Evolutionary conservation across 2,329 filamentous ascomycete species (phyloP).

Genomic region (Bipolaris sorokiniana): DNA sequence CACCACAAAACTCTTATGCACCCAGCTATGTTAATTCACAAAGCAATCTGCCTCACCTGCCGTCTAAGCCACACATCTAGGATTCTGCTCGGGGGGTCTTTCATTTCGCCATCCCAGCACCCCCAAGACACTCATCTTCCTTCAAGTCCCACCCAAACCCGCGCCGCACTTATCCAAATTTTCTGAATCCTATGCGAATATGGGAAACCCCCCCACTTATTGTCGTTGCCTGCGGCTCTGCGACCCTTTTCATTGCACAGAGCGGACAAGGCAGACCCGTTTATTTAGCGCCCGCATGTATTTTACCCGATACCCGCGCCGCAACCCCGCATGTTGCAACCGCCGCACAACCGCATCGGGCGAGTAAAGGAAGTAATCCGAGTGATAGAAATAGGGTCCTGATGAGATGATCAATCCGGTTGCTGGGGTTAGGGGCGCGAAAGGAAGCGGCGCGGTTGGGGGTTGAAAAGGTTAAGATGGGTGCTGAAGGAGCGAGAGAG

Average conservation of each 20-base stretch:
- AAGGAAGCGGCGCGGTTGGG: neutral
- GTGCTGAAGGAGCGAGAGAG: neutral
- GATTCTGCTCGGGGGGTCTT: neutral
- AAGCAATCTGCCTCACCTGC: neutral
- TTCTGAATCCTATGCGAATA: neutral
- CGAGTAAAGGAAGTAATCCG: slow-evolving; percentile 1
- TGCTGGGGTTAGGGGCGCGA: slow-evolving; percentile 6
- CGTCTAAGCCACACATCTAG: neutral
- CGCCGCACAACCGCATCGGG: slow-evolving; percentile 3
- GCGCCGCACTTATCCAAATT: slow-evolving; percentile 1
- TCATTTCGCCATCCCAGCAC: neutral
- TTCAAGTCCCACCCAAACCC: neutral
- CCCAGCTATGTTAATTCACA: neutral
- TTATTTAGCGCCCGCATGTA: slow-evolving; percentile 5
- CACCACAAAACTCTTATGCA: neutral
- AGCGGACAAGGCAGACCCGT: slow-evolving; percentile 5
- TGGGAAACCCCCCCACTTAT: neutral
- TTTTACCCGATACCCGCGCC: slow-evolving; percentile 17
- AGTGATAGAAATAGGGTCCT: slow-evolving; percentile 12
- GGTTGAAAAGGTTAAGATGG: neutral
- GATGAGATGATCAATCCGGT: neutral
- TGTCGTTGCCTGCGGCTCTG: slow-evolving; percentile 4
- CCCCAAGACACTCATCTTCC: neutral
- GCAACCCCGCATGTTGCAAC: slow-evolving; percentile 17
- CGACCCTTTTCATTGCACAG: slow-evolving; percentile 4